A percentile compares a stretch with the other conserved stretches of the same genome.
Evolutionary conservation across 2,329 filamentous ascomycete genomes (phyloP).

Genomic region (Arthrobotrys megalospora): DNA sequence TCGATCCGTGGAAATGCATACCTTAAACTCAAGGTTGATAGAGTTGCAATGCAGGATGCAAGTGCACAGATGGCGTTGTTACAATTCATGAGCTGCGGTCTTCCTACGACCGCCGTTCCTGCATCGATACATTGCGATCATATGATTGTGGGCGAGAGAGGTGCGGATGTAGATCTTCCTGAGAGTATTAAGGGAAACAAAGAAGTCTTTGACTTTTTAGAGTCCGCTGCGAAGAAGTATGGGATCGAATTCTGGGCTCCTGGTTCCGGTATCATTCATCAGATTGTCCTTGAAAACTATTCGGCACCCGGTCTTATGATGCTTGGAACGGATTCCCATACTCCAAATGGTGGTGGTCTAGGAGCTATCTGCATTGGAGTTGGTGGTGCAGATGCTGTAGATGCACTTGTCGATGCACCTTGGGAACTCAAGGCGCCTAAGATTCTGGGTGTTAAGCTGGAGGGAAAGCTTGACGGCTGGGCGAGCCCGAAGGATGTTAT

Average conservation of each 20-base stretch:
- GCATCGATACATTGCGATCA: slow-evolving; percentile 99
- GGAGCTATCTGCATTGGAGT: slow-evolving; percentile 96
- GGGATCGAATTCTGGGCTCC: slow-evolving; percentile 97
- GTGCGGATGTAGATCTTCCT: slow-evolving; percentile 86
- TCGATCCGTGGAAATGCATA: slow-evolving; percentile 90
- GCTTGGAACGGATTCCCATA: slow-evolving; percentile 97
- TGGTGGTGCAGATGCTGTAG: slow-evolving; percentile 95
- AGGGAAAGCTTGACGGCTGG: slow-evolving; percentile 89
- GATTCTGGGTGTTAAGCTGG: slow-evolving; percentile 86
- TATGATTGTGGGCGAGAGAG: slow-evolving; percentile 95
- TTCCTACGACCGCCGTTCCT: slow-evolving; percentile 90
- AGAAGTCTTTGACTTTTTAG: slow-evolving; percentile 97
- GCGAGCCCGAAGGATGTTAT: slow-evolving; percentile 96
- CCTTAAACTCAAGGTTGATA: slow-evolving; percentile 95
- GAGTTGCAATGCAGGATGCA: slow-evolving; percentile 99
- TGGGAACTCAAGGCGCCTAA: slow-evolving; percentile 98
- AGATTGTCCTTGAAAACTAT: slow-evolving; percentile 98
- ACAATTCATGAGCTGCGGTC: slow-evolving; percentile 97
- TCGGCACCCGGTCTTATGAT: slow-evolving; percentile 98
- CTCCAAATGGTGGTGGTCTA: slow-evolving; percentile 94
- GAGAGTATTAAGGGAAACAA: slow-evolving; percentile 91
- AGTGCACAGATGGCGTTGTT: slow-evolving; percentile 98
- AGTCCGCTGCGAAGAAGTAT: slow-evolving; percentile 90
- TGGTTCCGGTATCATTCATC: slow-evolving; percentile 95
- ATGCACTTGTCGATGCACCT: slow-evolving; percentile 93